Evolutionary conservation across 1,139 yeast species (phyloP).

Genomic region (Kluyveromyces sp.): DNA sequence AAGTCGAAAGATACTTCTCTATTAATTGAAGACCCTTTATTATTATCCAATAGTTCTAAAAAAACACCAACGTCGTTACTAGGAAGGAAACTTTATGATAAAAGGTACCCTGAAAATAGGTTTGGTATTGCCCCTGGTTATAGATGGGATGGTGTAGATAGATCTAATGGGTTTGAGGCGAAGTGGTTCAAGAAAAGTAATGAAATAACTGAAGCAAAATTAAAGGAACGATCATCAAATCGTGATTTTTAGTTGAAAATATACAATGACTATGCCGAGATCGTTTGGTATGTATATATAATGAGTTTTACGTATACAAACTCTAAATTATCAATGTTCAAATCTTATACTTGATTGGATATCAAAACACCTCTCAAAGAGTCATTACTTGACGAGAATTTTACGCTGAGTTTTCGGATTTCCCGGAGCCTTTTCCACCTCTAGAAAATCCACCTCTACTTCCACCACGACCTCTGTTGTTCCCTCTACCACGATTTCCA

Average conservation of each 20-base stretch:
- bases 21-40: constrained; percentile 55
- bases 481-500: not conserved
- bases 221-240: constrained; percentile 33
- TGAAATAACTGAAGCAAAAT: constrained; percentile 35
- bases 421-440: not conserved
- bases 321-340: too few relatives aligned
- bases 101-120: constrained; percentile 60
- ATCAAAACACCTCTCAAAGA: too few relatives aligned
- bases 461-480: not conserved
- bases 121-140: constrained; percentile 72
- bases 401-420: not conserved
- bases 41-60: not conserved
- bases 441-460: not conserved
- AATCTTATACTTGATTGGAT: too few relatives aligned
- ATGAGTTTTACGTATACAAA: too few relatives aligned
- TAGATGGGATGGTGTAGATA: constrained; percentile 89
- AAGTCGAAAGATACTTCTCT: constrained; percentile 9
- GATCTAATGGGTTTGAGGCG: constrained; percentile 85
- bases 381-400: not conserved
- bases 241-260: constrained; percentile 24
- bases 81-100: constrained; percentile 40
- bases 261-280: too few relatives aligned
- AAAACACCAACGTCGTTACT: constrained; percentile 25
- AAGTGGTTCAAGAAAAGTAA: constrained; percentile 50
- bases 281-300: too few relatives aligned